Conservation (phyloP, 768 basidiomycete species). For the Naganishia vishniacii region DNA sequence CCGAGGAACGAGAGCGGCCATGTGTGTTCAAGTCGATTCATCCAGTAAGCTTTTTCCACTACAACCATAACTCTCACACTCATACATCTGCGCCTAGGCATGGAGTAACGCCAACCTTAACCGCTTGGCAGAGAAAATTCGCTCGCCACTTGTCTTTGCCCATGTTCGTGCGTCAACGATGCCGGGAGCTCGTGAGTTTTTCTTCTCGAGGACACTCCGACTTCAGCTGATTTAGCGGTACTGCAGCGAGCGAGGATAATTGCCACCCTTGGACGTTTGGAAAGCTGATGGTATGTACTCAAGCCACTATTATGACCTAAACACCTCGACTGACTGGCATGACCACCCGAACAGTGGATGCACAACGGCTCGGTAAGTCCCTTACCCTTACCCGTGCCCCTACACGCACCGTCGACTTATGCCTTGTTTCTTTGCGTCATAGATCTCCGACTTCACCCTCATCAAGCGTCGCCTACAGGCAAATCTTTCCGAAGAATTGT, state of each 20-base stretch:
- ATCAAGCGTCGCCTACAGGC: constrained; percentile 77
- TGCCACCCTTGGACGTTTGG: constrained; percentile 84
- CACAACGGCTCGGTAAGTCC: constrained; percentile 69
- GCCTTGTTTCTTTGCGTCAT: background rate
- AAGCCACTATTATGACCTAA: constrained; percentile 17
- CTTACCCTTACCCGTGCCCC: background rate
- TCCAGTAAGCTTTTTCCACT: constrained; percentile 57
- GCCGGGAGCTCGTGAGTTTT: constrained; percentile 45
- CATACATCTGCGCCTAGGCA: constrained; percentile 55
- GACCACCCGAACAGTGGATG: constrained; percentile 65
- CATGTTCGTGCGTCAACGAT: constrained; percentile 87
- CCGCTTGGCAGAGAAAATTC: constrained; percentile 94
- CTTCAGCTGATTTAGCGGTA: background rate
- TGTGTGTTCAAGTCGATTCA: constrained; percentile 95
- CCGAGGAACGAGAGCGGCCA: constrained; percentile 52
- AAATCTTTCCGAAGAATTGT: constrained; percentile 72
- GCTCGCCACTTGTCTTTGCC: constrained; percentile 88
- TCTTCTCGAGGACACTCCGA: background rate
- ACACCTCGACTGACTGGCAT: background rate
- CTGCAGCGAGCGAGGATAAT: constrained; percentile 48
- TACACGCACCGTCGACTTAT: background rate
- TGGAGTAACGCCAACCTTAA: constrained; percentile 94
- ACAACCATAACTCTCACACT: background rate
- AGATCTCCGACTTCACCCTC: constrained; percentile 69
- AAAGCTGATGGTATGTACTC: constrained; percentile 81